Evolutionary conservation across 345 rosid genomes (phyloP).

Genomic region (Eucalyptus sp.): DNA sequence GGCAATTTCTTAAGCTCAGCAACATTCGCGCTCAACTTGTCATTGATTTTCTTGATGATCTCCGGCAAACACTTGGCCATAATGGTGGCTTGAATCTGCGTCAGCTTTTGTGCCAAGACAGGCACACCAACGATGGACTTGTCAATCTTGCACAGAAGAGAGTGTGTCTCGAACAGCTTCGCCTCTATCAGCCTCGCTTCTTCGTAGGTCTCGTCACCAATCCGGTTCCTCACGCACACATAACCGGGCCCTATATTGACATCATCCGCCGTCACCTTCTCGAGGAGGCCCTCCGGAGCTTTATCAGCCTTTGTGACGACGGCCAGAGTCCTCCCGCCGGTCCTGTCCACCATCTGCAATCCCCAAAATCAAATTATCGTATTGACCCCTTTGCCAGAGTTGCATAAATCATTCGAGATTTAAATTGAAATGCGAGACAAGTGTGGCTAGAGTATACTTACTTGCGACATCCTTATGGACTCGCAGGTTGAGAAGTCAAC

Average conservation of each 20-base stretch:
- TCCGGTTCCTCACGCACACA: slow-evolving; percentile 31
- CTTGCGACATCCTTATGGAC: slow-evolving; percentile 37
- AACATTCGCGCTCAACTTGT: not conserved
- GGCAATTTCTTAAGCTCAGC: slow-evolving; percentile 17
- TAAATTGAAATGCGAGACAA: not conserved
- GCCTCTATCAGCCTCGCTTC: slow-evolving; percentile 16
- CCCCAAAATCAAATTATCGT: not conserved
- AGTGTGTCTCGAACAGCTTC: not conserved
- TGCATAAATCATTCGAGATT: not conserved
- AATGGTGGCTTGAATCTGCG: slow-evolving; percentile 16
- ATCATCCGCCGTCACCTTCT: slow-evolving; percentile 37
- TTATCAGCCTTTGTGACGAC: slow-evolving; percentile 40
- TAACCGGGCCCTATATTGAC: slow-evolving; percentile 39
- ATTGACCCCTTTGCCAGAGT: not conserved
- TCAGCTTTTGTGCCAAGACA: slow-evolving; percentile 15
- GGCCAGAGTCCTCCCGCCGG: slow-evolving; percentile 30
- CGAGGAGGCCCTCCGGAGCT: slow-evolving; percentile 36
- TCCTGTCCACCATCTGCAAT: slow-evolving; percentile 17
- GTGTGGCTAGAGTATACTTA: not conserved
- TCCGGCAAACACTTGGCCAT: slow-evolving; percentile 18
- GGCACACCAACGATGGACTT: slow-evolving; percentile 27
- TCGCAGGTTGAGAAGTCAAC: slow-evolving; percentile 42
- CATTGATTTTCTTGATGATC: slow-evolving; percentile 9
- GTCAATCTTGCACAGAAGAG: slow-evolving; percentile 11
- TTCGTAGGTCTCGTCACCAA: slow-evolving; percentile 20